Evolutionary conservation across 345 rosid species (phyloP), one percentile per base, ranked within the genome.

Genomic region (Crucihimalaya himalaica): DNA sequence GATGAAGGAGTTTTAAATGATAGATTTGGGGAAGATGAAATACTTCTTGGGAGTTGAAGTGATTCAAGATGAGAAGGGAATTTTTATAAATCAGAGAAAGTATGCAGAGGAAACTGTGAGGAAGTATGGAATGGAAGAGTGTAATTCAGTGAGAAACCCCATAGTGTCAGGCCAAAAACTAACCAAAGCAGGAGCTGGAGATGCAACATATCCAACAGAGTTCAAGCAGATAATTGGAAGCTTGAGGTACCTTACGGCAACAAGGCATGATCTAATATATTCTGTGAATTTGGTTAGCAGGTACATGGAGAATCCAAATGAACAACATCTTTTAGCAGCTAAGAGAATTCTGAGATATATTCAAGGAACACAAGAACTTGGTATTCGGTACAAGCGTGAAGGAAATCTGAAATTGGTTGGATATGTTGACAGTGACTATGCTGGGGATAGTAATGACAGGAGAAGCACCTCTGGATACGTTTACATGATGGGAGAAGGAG

Each of bases 401-500:
- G 12, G 3, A 0, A 2, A 3, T 9, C 8, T 5, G 6, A 29
- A 4, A 10, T 1, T 47, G 4, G 52, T 18, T 1, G 23, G 25
- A 0, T 47, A 7, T 3, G 0, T 18, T 0, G 25, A 47, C 1
- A 47, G 5, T 4, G 25, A 47, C 0, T 19, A 18, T 18, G 52
- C 52, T 3, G 5, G 52, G 0, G 52, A 19, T 11, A 8, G 5
- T 2, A 18, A 14, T 25, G 34, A 25, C 6, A 1, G 0, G 0
- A 52, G 0, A 13, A 52, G 32, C 2, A 50, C 18, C 0, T 52
- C 10, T 0, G 57, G 32, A 0, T 52, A 52, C 1, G n/a, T 13
- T 0, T 52, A 12, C 0, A 52, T 52, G 57, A 0, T 52, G 0
- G 32, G 32, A 2, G 18, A 3, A 25, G 34, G 18, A 0, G 32